Evolutionary conservation across 129 eudicot genomes (phyloP).

Genomic region (Cynara cardunculus): DNA sequence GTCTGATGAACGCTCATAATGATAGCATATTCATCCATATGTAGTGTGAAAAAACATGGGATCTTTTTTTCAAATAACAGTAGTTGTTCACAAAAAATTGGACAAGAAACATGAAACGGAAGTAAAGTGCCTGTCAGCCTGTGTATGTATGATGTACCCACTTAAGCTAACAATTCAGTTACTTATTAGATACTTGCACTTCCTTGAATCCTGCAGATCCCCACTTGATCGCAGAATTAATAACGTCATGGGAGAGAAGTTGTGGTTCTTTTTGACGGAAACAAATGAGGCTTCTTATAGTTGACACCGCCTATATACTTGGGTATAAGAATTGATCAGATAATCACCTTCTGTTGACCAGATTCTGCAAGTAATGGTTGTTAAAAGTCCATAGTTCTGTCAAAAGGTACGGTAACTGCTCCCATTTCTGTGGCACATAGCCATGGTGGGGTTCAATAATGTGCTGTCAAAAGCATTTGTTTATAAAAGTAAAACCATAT

Average conservation of each 20-base stretch:
- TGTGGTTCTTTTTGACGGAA: background rate
- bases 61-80: background rate
- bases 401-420: background rate
- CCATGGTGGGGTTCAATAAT: background rate
- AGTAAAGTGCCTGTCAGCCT: background rate
- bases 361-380: slow-evolving; percentile 14
- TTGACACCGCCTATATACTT: background rate
- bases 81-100: background rate
- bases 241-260: background rate
- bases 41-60: background rate
- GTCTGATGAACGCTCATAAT: background rate
- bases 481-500: background rate
- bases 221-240: background rate
- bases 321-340: slow-evolving; percentile 6
- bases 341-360: background rate
- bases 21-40: background rate
- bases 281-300: background rate
- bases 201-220: background rate
- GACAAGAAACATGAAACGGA: background rate
- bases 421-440: background rate
- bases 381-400: background rate
- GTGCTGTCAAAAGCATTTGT: slow-evolving; percentile 7
- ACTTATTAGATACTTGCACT: background rate
- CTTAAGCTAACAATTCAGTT: background rate
- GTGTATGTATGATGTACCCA: background rate